Evolutionary conservation across 495 filamentous ascomycete species (phyloP), one percentile per base, ranked within the genome.

Genomic region (Hamigera avellanea): DNA sequence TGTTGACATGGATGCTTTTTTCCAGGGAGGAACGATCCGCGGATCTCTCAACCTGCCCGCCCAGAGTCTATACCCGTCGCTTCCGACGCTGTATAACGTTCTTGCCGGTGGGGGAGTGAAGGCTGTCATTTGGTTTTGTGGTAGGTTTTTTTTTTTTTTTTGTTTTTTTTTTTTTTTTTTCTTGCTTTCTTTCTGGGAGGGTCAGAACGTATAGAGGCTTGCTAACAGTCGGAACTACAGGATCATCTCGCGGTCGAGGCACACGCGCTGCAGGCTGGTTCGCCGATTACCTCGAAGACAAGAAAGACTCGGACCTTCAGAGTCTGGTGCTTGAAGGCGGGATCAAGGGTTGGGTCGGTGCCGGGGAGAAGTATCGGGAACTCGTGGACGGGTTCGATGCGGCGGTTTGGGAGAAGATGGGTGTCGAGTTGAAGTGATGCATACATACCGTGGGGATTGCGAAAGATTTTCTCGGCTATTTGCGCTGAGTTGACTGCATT

Each of bases 41-140:
- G 68, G 69, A 8, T 80, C 80, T 6, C 59, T 86, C 51, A 86
- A 85, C 48, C 67, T 86, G 3, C 80, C 81, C 1, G 80, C 78
- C 1, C 78, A 85, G 44, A 76, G 64, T 43, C 57, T 85, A 0
- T 75, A 73, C 36, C 66, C 66, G 0, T 71, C 69, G 3, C 53
- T 83, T 0, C 69, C 77, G 0, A 54, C 68, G 0, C 34, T 84
- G 8, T 80, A 81, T 45, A 47, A 46, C 5, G 35, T 81, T 12
- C 61, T 80, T 32, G 58, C 56, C 14, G 56, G 50, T 4, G 71
- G 72, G 1, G 62, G 61, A 0, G 45, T 76, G 2, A 49, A 54
- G 15, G 57, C 56, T 33, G 68, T 81, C 7, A 68, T 84, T 28
- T 86, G 75, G 60, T 85, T 77, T 44, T 85, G 81, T 43, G 71